Evolutionary conservation across 345 rosid species (phyloP).

Genomic region (Eutrema yunnanense): DNA sequence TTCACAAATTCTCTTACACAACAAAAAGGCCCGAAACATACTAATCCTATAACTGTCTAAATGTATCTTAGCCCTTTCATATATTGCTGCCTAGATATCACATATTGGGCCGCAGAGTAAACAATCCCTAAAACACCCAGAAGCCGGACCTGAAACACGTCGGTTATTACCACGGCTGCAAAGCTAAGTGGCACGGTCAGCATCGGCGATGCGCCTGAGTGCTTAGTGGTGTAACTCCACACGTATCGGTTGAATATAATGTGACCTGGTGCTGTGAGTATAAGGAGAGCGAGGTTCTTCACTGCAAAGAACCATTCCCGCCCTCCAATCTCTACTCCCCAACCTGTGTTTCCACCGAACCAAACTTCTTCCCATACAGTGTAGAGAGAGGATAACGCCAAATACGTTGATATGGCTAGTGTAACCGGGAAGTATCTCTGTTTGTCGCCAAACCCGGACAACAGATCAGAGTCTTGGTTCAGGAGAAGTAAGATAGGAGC

Average conservation of each 20-base stretch:
- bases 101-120: constrained; percentile 69
- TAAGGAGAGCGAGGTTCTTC: constrained; percentile 77
- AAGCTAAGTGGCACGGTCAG: constrained; percentile 85
- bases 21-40: background rate
- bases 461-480: constrained; percentile 96
- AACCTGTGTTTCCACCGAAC: constrained; percentile 74
- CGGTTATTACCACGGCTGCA: constrained; percentile 78
- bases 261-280: constrained; percentile 89
- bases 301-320: constrained; percentile 94
- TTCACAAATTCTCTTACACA: constrained; percentile 20
- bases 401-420: constrained; percentile 62
- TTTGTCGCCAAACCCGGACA: constrained; percentile 95
- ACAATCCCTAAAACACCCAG: constrained; percentile 78
- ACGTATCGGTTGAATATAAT: constrained; percentile 82
- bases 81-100: constrained; percentile 92
- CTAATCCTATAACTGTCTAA: constrained; percentile 37
- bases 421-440: constrained; percentile 97
- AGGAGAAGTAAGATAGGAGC: constrained; percentile 94
- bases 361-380: constrained; percentile 82
- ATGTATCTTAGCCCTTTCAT: constrained; percentile 88
- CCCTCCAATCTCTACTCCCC: constrained; percentile 91
- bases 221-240: constrained; percentile 73
- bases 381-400: constrained; percentile 64
- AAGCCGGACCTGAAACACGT: constrained; percentile 75
- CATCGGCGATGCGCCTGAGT: constrained; percentile 57